Percentiles rank a stretch among this genome's conserved stretches.
Evolutionary conservation across 805 yeast species (phyloP).

Genomic region (Komagataella phaffii): DNA sequence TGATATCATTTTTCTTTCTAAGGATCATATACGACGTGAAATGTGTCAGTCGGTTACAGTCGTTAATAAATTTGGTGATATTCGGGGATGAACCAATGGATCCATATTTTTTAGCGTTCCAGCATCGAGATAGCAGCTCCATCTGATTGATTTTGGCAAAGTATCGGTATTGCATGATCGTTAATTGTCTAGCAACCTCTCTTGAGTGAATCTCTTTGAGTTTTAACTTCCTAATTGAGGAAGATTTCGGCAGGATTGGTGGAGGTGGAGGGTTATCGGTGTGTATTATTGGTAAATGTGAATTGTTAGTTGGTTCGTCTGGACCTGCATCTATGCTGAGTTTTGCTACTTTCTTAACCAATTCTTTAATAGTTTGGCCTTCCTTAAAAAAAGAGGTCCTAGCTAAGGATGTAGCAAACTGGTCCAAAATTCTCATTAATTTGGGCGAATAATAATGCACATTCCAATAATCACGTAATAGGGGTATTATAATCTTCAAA

Average conservation of each 20-base stretch:
- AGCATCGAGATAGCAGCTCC: constrained; percentile 66
- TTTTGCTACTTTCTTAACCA: constrained; percentile 1
- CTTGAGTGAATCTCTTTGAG: constrained; percentile 57
- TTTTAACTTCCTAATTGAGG: constrained; percentile 24
- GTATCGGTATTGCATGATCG: constrained; percentile 59
- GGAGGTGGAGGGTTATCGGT: constrained; percentile 6
- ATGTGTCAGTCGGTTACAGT: constrained; percentile 73
- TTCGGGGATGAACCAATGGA: constrained; percentile 34
- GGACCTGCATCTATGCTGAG: not conserved
- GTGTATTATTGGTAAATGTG: not conserved
- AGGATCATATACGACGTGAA: constrained; percentile 71
- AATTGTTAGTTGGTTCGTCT: not conserved
- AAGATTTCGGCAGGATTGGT: constrained; percentile 4
- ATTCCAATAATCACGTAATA: constrained; percentile 63
- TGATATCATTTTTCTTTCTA: constrained; percentile 37
- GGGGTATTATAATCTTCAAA: constrained; percentile 48
- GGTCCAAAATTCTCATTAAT: constrained; percentile 16
- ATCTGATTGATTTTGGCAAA: constrained; percentile 56
- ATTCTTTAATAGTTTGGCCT: not conserved
- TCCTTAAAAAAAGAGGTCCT: not conserved
- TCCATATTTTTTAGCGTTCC: constrained; percentile 56
- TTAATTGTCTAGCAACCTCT: constrained; percentile 75
- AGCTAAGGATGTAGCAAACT: constrained; percentile 9
- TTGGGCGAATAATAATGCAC: constrained; percentile 39
- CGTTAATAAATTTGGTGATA: constrained; percentile 50